These are phyloP conservation scores for Lantana camara DNA, from an alignment of 257 asterid species.

Conservation along the genomic window DNA sequence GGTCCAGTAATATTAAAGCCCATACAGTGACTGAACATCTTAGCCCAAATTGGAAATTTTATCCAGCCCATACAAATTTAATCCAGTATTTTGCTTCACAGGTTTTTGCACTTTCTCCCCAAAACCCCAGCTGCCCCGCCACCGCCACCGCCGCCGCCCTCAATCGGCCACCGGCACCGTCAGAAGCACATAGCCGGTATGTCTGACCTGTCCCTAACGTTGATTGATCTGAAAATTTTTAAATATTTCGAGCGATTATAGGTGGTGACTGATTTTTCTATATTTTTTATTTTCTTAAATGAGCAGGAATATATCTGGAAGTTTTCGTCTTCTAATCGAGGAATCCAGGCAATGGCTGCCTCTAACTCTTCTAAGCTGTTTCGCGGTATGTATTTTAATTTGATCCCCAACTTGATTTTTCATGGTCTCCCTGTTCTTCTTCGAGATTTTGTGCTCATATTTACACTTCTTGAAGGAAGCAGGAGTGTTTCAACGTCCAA, in stretches of 20 bases:
- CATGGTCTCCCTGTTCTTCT: too few species aligned
- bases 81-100: neutral
- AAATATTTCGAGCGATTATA: neutral
- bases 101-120: conserved; percentile 5
- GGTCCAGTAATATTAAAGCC: too few species aligned
- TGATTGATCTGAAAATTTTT: neutral
- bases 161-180: neutral
- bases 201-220: neutral
- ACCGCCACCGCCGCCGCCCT: conserved; percentile 25
- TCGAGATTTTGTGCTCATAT: too few species aligned
- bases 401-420: neutral
- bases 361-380: conserved; percentile 43
- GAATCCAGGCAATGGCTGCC: conserved; percentile 45
- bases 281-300: conserved; percentile 6
- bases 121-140: conserved; percentile 20
- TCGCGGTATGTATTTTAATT: conserved; percentile 37
- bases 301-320: conserved; percentile 21
- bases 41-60: neutral
- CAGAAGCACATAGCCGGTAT: neutral
- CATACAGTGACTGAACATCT: neutral
- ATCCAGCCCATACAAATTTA: conserved; percentile 6
- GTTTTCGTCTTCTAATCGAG: conserved; percentile 4
- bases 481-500: neutral
- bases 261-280: conserved; percentile 11
- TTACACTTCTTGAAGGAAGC: neutral